Conservation (phyloP, 106 monocot genomes). For the Triglochin maritima region DNA sequence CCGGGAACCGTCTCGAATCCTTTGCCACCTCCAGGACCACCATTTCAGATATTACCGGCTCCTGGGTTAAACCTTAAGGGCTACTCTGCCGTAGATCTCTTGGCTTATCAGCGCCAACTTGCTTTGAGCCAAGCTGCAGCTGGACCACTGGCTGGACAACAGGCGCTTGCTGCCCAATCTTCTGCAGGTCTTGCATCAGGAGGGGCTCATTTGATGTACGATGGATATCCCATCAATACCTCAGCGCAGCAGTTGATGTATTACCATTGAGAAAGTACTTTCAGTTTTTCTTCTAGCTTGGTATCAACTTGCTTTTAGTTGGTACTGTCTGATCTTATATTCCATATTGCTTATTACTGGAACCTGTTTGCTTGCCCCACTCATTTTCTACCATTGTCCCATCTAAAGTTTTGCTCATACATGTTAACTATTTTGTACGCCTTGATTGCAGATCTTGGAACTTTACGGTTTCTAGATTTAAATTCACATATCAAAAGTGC, state of each 20-base stretch:
- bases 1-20: slow-evolving; percentile 56
- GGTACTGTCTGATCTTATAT: too few relatives aligned
- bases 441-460: too few relatives aligned
- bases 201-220: slow-evolving; percentile 40
- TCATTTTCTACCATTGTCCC: too few relatives aligned
- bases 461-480: too few relatives aligned
- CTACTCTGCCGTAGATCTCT: slow-evolving; percentile 42
- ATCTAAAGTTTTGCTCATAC: too few relatives aligned
- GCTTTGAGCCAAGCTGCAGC: slow-evolving; percentile 37
- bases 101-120: slow-evolving; percentile 61
- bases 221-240: slow-evolving; percentile 41
- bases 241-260: slow-evolving; percentile 69
- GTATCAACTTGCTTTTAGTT: too few relatives aligned
- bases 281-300: too few relatives aligned
- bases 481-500: too few relatives aligned
- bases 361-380: too few relatives aligned
- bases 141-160: slow-evolving; percentile 36
- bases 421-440: too few relatives aligned
- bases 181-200: slow-evolving; percentile 34
- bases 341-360: too few relatives aligned
- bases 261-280: slow-evolving; percentile 24
- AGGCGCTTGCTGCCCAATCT: slow-evolving; percentile 33
- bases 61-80: slow-evolving; percentile 28
- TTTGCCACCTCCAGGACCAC: slow-evolving; percentile 40
- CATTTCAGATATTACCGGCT: slow-evolving; percentile 28